These are phyloP conservation scores for Hypoxylon intermedium DNA, from an alignment of 495 filamentous ascomycete genomes.

Conservation along the genomic window DNA sequence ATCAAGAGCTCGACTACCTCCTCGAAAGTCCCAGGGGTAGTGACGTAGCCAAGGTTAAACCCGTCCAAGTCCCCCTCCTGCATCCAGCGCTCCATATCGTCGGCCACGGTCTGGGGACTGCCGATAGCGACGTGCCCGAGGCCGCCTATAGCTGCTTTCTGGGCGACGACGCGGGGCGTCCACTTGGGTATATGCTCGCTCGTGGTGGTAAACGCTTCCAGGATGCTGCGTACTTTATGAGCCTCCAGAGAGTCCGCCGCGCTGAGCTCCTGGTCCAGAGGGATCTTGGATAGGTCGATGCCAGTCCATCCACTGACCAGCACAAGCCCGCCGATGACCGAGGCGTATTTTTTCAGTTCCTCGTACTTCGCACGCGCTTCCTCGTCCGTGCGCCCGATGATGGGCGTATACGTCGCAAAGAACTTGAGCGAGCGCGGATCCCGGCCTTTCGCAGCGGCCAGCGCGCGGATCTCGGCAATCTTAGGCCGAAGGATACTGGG, in stretches of 20 bases:
- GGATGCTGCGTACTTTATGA: constrained; percentile 58
- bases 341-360: constrained; percentile 59
- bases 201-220: constrained; percentile 59
- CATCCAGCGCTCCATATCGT: constrained; percentile 67
- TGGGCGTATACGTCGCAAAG: constrained; percentile 65
- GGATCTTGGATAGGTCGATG: constrained; percentile 65
- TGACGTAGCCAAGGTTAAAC: constrained; percentile 62
- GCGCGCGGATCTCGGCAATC: constrained; percentile 61
- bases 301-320: constrained; percentile 69
- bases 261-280: constrained; percentile 63
- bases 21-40: constrained; percentile 54
- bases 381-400: constrained; percentile 64
- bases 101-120: constrained; percentile 63
- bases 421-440: constrained; percentile 66
- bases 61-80: constrained; percentile 69
- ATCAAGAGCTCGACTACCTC: constrained; percentile 55
- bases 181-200: constrained; percentile 59
- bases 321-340: constrained; percentile 62
- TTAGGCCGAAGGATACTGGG: constrained; percentile 59
- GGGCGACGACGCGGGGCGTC: constrained; percentile 62
- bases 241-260: constrained; percentile 60
- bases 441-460: constrained; percentile 58
- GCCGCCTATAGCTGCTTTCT: constrained; percentile 65
- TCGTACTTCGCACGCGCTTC: constrained; percentile 62
- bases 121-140: constrained; percentile 61